phyloP scores from a whole-genome alignment of 2,329 filamentous ascomycete genomes.

The Didymella arachidicola region DNA sequence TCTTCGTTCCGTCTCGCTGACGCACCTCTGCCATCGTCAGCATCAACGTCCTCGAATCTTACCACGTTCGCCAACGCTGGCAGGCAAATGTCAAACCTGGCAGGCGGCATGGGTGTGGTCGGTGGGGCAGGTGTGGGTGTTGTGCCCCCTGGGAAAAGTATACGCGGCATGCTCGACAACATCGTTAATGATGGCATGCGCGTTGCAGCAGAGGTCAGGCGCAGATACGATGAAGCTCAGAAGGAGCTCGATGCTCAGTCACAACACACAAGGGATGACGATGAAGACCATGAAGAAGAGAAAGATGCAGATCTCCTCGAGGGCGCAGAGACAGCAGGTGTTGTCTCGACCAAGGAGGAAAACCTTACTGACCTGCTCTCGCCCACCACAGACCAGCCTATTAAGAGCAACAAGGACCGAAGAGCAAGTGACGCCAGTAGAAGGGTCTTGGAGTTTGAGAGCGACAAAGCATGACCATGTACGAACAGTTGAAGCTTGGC shows the following conservation, averaged over 20 bases:
- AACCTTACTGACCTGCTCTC: conserved; percentile 27
- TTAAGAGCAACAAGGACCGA: conserved; percentile 41
- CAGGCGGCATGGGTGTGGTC: conserved; percentile 54
- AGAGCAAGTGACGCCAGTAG: conserved; percentile 47
- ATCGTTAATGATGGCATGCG: conserved; percentile 98
- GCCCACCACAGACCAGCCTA: conserved; percentile 30
- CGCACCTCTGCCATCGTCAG: conserved; percentile 57
- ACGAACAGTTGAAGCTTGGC: conserved; percentile 16
- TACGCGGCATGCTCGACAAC: conserved; percentile 93
- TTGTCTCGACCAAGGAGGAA: conserved; percentile 42
- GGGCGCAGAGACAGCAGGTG: conserved; percentile 58
- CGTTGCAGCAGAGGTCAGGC: conserved; percentile 88
- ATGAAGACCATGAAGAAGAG: conserved; percentile 68
- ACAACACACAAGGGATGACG: conserved; percentile 61
- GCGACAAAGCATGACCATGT: conserved; percentile 31
- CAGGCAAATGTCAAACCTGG: conserved; percentile 54
- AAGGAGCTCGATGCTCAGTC: conserved; percentile 85
- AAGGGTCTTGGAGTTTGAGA: conserved; percentile 50
- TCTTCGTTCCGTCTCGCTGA: conserved; percentile 90
- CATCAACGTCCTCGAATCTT: conserved; percentile 70
- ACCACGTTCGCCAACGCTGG: conserved; percentile 82
- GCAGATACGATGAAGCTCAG: conserved; percentile 95
- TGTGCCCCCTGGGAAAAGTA: conserved; percentile 72
- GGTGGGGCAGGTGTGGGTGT: conserved; percentile 59
- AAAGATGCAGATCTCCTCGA: conserved; percentile 58